Conservation (phyloP, 1,284 basidiomycete genomes). For the Pisolithus thermaeus region DNA sequence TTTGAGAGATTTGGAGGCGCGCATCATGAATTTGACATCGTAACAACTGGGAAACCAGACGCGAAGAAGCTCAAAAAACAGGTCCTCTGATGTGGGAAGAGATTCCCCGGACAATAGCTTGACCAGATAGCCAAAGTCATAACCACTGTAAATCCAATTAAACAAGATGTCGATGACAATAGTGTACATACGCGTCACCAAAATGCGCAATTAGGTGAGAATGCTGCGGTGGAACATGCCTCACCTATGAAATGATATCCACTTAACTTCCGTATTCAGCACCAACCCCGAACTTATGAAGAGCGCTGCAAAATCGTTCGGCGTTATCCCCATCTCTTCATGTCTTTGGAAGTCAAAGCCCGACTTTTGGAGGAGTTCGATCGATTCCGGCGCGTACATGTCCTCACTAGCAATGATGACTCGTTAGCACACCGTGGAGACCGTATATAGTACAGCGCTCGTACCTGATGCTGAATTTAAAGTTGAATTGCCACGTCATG, state of each 20-base stretch:
- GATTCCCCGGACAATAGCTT: constrained; percentile 89
- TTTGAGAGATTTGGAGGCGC: constrained; percentile 82
- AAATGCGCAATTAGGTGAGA: background rate
- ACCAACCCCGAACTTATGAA: constrained; percentile 96
- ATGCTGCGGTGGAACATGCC: constrained; percentile 23
- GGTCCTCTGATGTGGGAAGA: constrained; percentile 83
- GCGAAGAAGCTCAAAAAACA: constrained; percentile 84
- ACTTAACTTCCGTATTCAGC: constrained; percentile 84
- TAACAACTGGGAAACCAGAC: constrained; percentile 97
- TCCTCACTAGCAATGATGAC: constrained; percentile 39
- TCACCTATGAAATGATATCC: constrained; percentile 98
- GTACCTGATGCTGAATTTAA: constrained; percentile 87
- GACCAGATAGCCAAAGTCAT: constrained; percentile 98
- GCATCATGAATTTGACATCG: constrained; percentile 97
- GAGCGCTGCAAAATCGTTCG: constrained; percentile 95
- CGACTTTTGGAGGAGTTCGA: constrained; percentile 91
- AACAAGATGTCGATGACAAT: constrained; percentile 8
- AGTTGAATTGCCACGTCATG: constrained; percentile 99
- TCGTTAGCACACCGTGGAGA: background rate
- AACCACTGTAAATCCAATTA: constrained; percentile 59
- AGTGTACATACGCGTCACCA: background rate
- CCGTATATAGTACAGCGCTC: constrained; percentile 26
- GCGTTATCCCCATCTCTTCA: constrained; percentile 87
- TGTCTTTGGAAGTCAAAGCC: constrained; percentile 95
- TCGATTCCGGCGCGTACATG: constrained; percentile 97